Evolutionary conservation across 768 basidiomycete genomes (phyloP).

Genomic region (Naganishia randhawae): DNA sequence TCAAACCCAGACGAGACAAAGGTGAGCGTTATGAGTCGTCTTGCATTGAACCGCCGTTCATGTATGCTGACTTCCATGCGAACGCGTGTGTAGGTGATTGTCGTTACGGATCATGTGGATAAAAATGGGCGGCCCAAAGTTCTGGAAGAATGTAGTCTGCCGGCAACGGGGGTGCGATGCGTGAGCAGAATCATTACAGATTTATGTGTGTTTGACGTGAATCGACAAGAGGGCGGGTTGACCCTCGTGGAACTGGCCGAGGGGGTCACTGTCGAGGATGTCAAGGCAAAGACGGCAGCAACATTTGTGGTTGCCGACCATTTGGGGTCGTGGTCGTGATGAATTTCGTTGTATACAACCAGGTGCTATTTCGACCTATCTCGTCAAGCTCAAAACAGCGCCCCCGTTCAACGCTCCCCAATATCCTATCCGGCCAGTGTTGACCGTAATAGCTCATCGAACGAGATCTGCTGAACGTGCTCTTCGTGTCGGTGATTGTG

Average conservation of each 20-base stretch:
- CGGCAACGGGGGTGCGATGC: slow-evolving; percentile 79
- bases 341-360: background rate
- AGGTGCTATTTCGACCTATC: background rate
- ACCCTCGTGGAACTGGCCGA: slow-evolving; percentile 74
- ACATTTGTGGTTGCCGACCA: slow-evolving; percentile 58
- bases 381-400: too few relatives aligned
- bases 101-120: slow-evolving; percentile 81
- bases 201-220: slow-evolving; percentile 80
- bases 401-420: background rate
- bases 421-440: background rate
- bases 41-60: background rate
- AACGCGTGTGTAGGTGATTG: slow-evolving; percentile 58
- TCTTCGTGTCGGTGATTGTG: background rate
- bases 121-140: slow-evolving; percentile 89
- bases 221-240: slow-evolving; percentile 64
- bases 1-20: slow-evolving; percentile 94
- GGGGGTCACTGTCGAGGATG: slow-evolving; percentile 77
- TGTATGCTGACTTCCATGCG: slow-evolving; percentile 35
- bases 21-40: slow-evolving; percentile 31
- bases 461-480: background rate
- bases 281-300: slow-evolving; percentile 79
- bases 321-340: background rate
- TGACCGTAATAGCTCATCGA: background rate
- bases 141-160: slow-evolving; percentile 71
- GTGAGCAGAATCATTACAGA: slow-evolving; percentile 93